Evolutionary conservation across 495 filamentous ascomycete species (phyloP), one percentile per base, ranked within the genome.

Genomic region (Aspergillus panamensis): DNA sequence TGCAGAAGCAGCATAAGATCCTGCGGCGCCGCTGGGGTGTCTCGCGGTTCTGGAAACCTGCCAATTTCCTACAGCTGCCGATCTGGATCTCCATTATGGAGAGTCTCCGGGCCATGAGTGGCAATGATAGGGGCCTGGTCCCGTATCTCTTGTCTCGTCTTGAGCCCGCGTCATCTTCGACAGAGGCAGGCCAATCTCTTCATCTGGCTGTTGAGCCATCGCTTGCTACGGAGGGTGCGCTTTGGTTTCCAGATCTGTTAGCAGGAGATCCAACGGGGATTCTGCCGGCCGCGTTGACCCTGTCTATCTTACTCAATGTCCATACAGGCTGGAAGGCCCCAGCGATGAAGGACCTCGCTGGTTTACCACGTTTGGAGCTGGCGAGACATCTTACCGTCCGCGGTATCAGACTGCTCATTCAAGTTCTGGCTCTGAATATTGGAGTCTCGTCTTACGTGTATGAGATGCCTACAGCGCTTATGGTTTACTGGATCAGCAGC

Each of bases 161-260:
- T 17, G 59, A 65, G 8, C 42, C 42, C 16, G 42, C 16, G 20
- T 35, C 39, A 21, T 53, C 55, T 3, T 39, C 57, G 9, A 45
- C 42, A 20, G 42, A 20, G 5, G 55, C 14, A 47, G 39, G 43
- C 14, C 31, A 37, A 9, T 12, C 61, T 32, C 60, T 66, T 3
- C 59, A 62, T 49, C 35, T 70, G 14, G 59, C 66, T 14, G 51
- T 82, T 45, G 83, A 90, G 61, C 80, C 81, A 1, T 73, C 78
- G 20, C 65, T 93, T 6, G 78, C 80, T 0, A 73, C 71, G 2
- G 92, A 90, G 60, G 92, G 92, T 10, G 82, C 82, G 3, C 76
- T 91, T 7, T 97, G 91, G 91, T 92, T 94, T 66, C 78, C 82
- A 4, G 81, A 96, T 70, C 82, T 97, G 6, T 76, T 86, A 13